phyloP scores from a whole-genome alignment of 257 asterid genomes.

The Solanum appendiculatum region DNA sequence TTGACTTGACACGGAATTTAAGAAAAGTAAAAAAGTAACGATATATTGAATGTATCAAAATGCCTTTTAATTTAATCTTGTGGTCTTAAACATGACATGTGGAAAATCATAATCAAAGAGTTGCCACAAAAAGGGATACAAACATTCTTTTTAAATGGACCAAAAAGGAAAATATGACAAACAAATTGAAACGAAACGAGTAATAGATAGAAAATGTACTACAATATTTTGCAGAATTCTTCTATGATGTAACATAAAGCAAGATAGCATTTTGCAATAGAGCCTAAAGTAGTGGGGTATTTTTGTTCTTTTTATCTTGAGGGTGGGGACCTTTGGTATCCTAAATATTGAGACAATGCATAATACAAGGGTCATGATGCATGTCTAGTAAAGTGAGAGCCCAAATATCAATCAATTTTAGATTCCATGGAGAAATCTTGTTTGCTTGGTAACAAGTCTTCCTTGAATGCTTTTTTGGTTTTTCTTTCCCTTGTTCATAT shows the following conservation, averaged over 20 bases:
- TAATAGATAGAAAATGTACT: background rate
- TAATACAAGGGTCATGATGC: slow-evolving; percentile 82
- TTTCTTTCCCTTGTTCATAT: background rate
- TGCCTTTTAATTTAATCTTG: no score
- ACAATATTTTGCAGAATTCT: background rate
- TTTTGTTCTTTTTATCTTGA: background rate
- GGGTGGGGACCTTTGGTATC: slow-evolving; percentile 31
- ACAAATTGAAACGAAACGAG: no score
- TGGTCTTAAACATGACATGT: no score
- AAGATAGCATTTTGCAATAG: background rate
- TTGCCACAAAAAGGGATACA: background rate
- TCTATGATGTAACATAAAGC: background rate
- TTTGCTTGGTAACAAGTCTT: slow-evolving; percentile 7
- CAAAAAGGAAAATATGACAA: background rate
- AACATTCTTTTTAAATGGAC: background rate
- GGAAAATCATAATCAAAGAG: background rate
- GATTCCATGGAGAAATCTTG: slow-evolving; percentile 33
- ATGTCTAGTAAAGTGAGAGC: slow-evolving; percentile 68
- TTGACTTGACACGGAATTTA: background rate
- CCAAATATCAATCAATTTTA: slow-evolving; percentile 46
- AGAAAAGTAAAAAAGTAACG: background rate
- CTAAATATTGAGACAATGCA: slow-evolving; percentile 67
- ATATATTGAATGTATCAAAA: background rate
- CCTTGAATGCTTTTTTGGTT: background rate
- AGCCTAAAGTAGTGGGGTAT: background rate